phyloP scores from a whole-genome alignment of 257 asterid genomes.

The Osmanthus fragrans region DNA sequence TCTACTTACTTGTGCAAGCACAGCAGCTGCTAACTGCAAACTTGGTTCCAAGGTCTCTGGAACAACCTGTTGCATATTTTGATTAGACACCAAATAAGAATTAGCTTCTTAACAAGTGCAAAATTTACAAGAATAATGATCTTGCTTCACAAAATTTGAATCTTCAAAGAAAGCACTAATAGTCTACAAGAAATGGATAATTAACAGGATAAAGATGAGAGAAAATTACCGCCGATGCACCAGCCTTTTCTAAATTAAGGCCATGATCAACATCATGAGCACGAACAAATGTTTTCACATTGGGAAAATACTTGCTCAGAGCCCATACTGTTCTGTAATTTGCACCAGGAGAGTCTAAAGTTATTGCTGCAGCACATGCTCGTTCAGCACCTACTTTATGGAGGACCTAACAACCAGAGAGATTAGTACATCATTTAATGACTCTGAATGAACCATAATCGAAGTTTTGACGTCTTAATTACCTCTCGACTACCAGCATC shows the following conservation, averaged over 20 bases:
- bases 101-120: neutral
- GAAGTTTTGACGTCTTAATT: conserved; percentile 24
- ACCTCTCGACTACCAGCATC: conserved; percentile 99
- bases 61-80: conserved; percentile 64
- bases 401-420: conserved; percentile 65
- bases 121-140: neutral
- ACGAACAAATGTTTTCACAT: conserved; percentile 94
- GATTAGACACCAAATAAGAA: neutral
- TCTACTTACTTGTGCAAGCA: conserved; percentile 87
- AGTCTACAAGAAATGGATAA: conserved; percentile 11
- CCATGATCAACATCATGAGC: conserved; percentile 99
- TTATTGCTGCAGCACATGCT: conserved; percentile 98
- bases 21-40: conserved; percentile 97
- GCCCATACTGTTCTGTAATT: conserved; percentile 99
- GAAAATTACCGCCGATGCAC: conserved; percentile 90
- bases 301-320: conserved; percentile 91
- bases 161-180: neutral
- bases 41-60: conserved; percentile 99
- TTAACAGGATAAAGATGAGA: conserved; percentile 10
- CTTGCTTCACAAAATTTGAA: neutral
- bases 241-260: conserved; percentile 94
- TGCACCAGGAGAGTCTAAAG: conserved; percentile 97
- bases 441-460: conserved; percentile 9
- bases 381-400: conserved; percentile 97
- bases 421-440: conserved; percentile 22